A percentile compares a stretch with the other conserved stretches of the same genome.
phyloP scores from a whole-genome alignment of 2,329 filamentous ascomycete genomes.

The Curvularia eragrostidis region DNA sequence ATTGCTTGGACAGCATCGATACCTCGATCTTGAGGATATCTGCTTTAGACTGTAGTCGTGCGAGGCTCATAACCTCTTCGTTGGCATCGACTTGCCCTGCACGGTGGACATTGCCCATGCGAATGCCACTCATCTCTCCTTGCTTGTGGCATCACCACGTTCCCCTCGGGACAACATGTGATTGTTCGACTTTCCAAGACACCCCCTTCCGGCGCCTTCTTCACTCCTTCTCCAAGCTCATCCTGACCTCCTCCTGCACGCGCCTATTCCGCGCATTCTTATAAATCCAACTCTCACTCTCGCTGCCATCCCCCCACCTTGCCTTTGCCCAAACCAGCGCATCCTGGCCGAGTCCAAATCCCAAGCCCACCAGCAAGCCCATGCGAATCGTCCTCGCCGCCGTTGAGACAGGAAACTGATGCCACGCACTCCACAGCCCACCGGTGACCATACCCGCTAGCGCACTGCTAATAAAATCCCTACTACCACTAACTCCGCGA shows the following conservation, averaged over 20 bases:
- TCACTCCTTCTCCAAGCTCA: conserved; percentile 16
- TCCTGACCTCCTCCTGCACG: conserved; percentile 24
- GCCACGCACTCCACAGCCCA: conserved; percentile 84
- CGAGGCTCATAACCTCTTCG: background rate
- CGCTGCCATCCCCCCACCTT: conserved; percentile 64
- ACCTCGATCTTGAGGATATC: background rate
- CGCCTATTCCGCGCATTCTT: conserved; percentile 47
- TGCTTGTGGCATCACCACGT: background rate
- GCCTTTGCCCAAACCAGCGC: conserved; percentile 71
- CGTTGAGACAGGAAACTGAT: conserved; percentile 75
- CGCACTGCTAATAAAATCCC: conserved; percentile 80
- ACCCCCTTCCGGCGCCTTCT: background rate
- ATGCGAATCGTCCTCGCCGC: conserved; percentile 72
- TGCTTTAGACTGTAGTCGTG: background rate
- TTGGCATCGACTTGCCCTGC: background rate
- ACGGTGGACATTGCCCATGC: background rate
- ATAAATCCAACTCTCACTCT: conserved; percentile 53
- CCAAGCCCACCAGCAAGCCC: conserved; percentile 78
- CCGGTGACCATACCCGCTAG: conserved; percentile 84
- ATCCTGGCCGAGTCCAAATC: conserved; percentile 84
- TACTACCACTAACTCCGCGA: conserved; percentile 45
- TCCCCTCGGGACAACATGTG: too few relatives aligned
- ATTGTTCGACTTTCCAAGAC: too few relatives aligned
- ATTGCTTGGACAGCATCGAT: background rate
- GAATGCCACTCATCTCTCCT: background rate